phyloP scores from a whole-genome alignment of 306 rosid species.

The Glycine soja region DNA sequence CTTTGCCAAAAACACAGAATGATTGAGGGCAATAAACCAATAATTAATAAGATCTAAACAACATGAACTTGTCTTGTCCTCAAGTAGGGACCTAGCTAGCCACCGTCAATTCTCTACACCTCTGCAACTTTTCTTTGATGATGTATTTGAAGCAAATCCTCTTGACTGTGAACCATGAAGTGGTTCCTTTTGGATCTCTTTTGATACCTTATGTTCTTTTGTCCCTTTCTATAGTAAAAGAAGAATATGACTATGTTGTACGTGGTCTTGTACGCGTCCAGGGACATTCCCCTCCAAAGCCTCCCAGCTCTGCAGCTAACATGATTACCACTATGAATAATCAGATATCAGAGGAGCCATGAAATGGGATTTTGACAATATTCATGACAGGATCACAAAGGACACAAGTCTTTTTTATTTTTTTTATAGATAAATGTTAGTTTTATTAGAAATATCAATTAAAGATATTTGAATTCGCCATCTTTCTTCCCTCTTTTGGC shows the following conservation, averaged over 20 bases:
- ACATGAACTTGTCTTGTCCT: conserved; percentile 6
- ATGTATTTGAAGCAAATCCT: neutral
- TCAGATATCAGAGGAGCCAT: neutral
- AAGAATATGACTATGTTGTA: conserved; percentile 31
- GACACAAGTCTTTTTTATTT: too few species aligned
- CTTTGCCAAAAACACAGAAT: neutral
- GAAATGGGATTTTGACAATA: neutral
- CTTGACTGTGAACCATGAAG: neutral
- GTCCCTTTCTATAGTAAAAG: neutral
- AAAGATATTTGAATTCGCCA: too few species aligned
- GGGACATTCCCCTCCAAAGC: conserved; percentile 41
- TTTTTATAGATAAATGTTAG: too few species aligned
- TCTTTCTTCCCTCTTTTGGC: too few species aligned
- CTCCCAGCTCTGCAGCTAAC: neutral
- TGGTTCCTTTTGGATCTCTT: conserved; percentile 21
- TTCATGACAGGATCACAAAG: too few species aligned
- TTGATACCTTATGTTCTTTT: neutral
- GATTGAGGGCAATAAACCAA: neutral
- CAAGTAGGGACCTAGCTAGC: conserved; percentile 4
- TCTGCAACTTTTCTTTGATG: neutral
- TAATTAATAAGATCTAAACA: conserved; percentile 8
- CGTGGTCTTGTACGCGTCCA: conserved; percentile 45
- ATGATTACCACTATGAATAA: neutral
- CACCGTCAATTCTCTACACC: conserved; percentile 17
- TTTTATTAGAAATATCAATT: too few species aligned